These are phyloP conservation scores for Protea cynaroides DNA, from an alignment of 164 flowering plant species.

Conservation along the genomic window DNA sequence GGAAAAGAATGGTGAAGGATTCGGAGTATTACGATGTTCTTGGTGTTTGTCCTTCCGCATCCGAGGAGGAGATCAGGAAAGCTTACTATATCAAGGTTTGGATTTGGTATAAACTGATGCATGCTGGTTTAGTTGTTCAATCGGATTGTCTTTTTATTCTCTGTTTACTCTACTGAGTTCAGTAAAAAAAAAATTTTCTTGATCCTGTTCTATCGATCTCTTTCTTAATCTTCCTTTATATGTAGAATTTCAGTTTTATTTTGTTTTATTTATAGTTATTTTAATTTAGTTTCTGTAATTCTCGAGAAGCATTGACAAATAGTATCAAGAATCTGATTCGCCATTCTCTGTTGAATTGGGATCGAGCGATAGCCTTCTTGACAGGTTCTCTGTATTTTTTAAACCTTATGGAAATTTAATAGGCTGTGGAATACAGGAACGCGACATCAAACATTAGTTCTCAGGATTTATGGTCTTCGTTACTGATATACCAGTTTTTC, in stretches of 20 bases:
- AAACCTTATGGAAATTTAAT: background rate
- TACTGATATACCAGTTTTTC: background rate
- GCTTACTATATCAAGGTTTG: conserved; percentile 86
- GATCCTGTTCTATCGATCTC: background rate
- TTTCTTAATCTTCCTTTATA: background rate
- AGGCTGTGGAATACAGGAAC: background rate
- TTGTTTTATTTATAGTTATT: background rate
- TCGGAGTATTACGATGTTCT: conserved; percentile 84
- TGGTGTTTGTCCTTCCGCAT: conserved; percentile 62
- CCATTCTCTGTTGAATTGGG: background rate
- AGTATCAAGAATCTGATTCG: background rate
- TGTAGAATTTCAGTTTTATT: background rate
- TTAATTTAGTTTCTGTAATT: background rate
- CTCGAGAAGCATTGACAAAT: background rate
- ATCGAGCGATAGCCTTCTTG: background rate
- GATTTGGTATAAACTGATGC: background rate
- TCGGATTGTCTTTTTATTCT: background rate
- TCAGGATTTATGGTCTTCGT: background rate
- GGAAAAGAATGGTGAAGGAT: conserved; percentile 60
- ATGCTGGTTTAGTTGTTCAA: background rate
- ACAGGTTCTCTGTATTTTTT: background rate
- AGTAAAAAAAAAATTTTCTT: background rate
- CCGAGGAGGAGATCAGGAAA: conserved; percentile 82
- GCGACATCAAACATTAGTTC: background rate
- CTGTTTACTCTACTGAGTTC: background rate